A percentile compares a stretch with the other conserved stretches of the same genome.
Conservation (phyloP, 768 basidiomycete genomes). For the Pisolithus marmoratus region DNA sequence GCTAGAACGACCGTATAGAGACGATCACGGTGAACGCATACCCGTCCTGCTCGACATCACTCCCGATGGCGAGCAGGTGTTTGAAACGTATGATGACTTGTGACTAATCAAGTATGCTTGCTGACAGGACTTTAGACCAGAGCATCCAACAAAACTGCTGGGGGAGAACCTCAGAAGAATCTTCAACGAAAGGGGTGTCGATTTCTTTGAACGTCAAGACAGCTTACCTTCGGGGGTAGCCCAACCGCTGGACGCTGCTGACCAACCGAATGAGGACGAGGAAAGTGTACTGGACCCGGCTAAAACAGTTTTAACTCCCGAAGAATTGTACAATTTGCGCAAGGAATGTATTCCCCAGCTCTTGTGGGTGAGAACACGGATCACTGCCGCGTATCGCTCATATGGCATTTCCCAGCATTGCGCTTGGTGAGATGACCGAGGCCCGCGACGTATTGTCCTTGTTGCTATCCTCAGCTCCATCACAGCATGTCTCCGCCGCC, state of each 20-base stretch:
- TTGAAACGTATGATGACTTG: slow-evolving; percentile 56
- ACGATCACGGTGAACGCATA: slow-evolving; percentile 61
- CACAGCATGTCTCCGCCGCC: slow-evolving; percentile 29
- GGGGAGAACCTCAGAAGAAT: slow-evolving; percentile 63
- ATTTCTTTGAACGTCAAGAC: slow-evolving; percentile 62
- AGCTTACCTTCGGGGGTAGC: slow-evolving; percentile 20
- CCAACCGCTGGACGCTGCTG: slow-evolving; percentile 20
- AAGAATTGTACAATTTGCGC: slow-evolving; percentile 71
- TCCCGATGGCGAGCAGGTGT: slow-evolving; percentile 60
- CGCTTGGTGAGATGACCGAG: slow-evolving; percentile 74
- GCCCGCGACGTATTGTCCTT: slow-evolving; percentile 65
- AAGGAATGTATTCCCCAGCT: slow-evolving; percentile 65
- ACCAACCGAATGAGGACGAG: slow-evolving; percentile 23
- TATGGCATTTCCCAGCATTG: slow-evolving; percentile 41
- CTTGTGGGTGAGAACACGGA: slow-evolving; percentile 46
- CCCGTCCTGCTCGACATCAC: slow-evolving; percentile 64
- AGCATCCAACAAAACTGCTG: slow-evolving; percentile 52
- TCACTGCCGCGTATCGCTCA: slow-evolving; percentile 8
- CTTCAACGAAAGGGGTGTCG: slow-evolving; percentile 65
- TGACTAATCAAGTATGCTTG: slow-evolving; percentile 3
- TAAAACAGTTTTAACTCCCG: slow-evolving; percentile 55
- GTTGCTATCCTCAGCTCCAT: slow-evolving; percentile 41
- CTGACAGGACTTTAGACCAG: slow-evolving; percentile 36
- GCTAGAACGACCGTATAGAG: slow-evolving; percentile 76
- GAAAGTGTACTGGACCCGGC: slow-evolving; percentile 25